These are phyloP conservation scores for Paracoccidioides brasiliensis DNA, from an alignment of 2,329 filamentous ascomycete species.

Conservation along the genomic window DNA sequence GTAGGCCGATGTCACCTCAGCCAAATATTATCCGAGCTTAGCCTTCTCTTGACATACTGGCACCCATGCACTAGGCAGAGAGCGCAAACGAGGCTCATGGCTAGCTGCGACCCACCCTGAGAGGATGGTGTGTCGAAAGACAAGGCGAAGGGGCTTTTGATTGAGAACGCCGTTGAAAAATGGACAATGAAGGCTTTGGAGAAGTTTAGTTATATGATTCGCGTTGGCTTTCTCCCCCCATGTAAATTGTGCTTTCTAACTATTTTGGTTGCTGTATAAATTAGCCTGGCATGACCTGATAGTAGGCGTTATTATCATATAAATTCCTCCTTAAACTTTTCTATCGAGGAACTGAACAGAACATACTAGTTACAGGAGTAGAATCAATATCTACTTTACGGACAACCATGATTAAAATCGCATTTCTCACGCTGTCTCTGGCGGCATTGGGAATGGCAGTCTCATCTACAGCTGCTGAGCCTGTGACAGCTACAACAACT, in stretches of 20 bases:
- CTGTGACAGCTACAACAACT: neutral
- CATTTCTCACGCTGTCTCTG: neutral
- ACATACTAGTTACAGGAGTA: neutral
- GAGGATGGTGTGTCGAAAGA: too few relatives aligned
- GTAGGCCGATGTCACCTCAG: too few relatives aligned
- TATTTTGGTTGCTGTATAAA: neutral
- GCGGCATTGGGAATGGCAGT: neutral
- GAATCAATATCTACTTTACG: neutral
- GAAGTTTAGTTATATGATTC: too few relatives aligned
- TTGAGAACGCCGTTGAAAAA: too few relatives aligned
- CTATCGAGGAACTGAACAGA: neutral
- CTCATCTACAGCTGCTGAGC: neutral
- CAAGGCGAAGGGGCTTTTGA: too few relatives aligned
- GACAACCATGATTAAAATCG: neutral
- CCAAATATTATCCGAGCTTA: too few relatives aligned
- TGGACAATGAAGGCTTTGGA: too few relatives aligned
- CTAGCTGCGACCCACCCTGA: too few relatives aligned
- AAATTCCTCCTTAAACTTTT: neutral
- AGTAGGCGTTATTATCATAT: neutral
- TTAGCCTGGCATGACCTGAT: neutral
- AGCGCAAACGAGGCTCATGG: too few relatives aligned
- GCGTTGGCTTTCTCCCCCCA: neutral
- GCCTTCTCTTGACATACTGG: too few relatives aligned
- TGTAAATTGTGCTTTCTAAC: neutral
- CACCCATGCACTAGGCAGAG: too few relatives aligned